phyloP scores from a whole-genome alignment of 805 yeast species.

The Schizosaccharomyces japonicus region DNA sequence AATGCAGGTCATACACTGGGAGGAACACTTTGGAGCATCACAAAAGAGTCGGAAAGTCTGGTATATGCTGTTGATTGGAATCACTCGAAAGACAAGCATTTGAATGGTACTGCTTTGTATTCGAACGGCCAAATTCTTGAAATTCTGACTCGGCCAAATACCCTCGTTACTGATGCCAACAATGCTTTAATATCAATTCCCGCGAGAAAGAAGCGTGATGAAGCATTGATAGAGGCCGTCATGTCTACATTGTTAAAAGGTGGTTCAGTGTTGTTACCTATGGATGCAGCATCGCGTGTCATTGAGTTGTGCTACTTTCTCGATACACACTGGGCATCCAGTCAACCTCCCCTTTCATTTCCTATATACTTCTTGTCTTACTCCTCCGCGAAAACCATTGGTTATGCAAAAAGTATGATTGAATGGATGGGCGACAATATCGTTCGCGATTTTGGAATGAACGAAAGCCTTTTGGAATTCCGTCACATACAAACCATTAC shows the following conservation, averaged over 20 bases:
- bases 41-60: constrained; percentile 52
- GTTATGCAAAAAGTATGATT: constrained; percentile 67
- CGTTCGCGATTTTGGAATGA: constrained; percentile 55
- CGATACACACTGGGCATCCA: constrained; percentile 38
- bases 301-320: constrained; percentile 53
- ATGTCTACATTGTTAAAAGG: constrained; percentile 46
- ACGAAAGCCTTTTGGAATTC: constrained; percentile 19
- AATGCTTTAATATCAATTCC: constrained; percentile 1
- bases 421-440: constrained; percentile 91
- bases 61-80: constrained; percentile 86
- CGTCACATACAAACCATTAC: constrained; percentile 17
- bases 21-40: constrained; percentile 70
- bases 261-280: constrained; percentile 65
- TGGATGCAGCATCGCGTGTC: constrained; percentile 56
- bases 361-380: constrained; percentile 60
- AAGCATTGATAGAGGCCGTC: constrained; percentile 21
- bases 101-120: constrained; percentile 42
- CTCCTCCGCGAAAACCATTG: constrained; percentile 52
- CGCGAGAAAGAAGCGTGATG: neutral
- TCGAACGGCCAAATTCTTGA: constrained; percentile 42
- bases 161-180: neutral
- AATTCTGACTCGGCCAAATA: constrained; percentile 16
- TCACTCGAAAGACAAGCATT: constrained; percentile 67
- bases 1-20: constrained; percentile 88
- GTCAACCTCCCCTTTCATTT: constrained; percentile 11